These are phyloP conservation scores for Neonectria neomacrospora DNA, from an alignment of 2,329 filamentous ascomycete species.

Conservation along the genomic window DNA sequence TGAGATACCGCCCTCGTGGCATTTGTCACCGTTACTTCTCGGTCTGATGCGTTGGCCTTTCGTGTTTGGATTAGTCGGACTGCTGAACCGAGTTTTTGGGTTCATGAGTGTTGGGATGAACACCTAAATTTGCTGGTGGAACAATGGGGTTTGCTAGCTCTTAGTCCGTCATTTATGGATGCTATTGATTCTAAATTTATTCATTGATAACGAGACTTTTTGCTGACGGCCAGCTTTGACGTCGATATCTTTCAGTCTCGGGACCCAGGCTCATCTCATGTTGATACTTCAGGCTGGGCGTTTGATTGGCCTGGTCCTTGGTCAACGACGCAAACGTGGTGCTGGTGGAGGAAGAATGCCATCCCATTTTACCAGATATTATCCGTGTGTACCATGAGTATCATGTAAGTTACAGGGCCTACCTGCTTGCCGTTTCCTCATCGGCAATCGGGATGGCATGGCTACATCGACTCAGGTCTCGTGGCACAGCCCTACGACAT, in stretches of 20 bases:
- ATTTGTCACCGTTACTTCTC: conserved; percentile 32
- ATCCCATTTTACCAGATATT: background rate
- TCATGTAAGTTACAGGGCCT: background rate
- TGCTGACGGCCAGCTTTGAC: background rate
- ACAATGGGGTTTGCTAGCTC: conserved; percentile 30
- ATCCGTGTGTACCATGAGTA: background rate
- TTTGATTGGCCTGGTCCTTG: too few species aligned
- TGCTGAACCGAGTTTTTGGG: conserved; percentile 23
- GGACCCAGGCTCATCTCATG: too few species aligned
- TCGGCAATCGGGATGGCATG: background rate
- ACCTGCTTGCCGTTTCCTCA: too few species aligned
- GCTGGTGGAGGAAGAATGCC: background rate
- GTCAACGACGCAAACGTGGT: background rate
- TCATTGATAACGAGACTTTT: conserved; percentile 7
- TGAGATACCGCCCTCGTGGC: conserved; percentile 30
- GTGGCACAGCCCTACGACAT: background rate
- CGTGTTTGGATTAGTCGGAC: conserved; percentile 16
- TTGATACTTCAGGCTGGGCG: too few species aligned
- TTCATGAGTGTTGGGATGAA: conserved; percentile 22
- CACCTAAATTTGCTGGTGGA: conserved; percentile 29
- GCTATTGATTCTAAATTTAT: conserved; percentile 27
- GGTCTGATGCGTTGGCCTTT: conserved; percentile 18
- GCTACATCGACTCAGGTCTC: background rate
- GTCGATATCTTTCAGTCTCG: background rate
- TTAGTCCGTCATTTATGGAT: conserved; percentile 28